Base-by-base conservation (phyloP, 2,329 filamentous ascomycete genomes). In the Tolypocladium ovalisporum region DNA sequence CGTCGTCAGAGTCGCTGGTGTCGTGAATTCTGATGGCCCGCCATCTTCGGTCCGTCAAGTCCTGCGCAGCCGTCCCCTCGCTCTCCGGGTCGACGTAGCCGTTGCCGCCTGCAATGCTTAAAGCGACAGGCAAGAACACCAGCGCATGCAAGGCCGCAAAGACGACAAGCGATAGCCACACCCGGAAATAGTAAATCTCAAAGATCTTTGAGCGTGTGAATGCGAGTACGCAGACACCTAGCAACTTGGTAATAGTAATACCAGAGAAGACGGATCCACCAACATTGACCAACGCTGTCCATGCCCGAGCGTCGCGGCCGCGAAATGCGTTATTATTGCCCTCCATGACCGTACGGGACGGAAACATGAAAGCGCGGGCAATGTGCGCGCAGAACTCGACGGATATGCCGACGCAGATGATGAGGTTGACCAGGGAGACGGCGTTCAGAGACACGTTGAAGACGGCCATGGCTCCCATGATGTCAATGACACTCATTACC, bases 301-400 rank as follows among this genome's bases (percentile, higher is more conserved):
- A 97, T 0, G 90, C 89, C 24, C 94, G 83, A 0, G 91, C 90
- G 66, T 97, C 90, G 42, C 86, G 85, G 13, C 88, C 89, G 6
- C 88, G 82, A 77, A 96, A 91, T 59, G 85, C 85, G 65, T 84
- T 86, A 65, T 86, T 88, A 47, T 88, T 89, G 55, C 68, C 71
- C 67, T 96, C 90, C 78, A 97, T 86, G 40, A 96, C 86, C 0
- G 84, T 83, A 1, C 85, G 82, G 13, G 88, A 89, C 0, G 94
- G 95, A 75, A 97, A 97, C 75, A 90, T 96, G 75, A 96, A 99
- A 0, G 94, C 94, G 7, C 94, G 85, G 0, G 94, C 93, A 66
- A 99, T 91, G 67, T 99, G 94, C 0, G 94, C 94, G 69, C 94
- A 99, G 72, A 99, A 99, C 69, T 99, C 94, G 53, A 99, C 93